Base-by-base conservation (phyloP, 495 filamentous ascomycete genomes). In the Penicillium verhagenii region DNA sequence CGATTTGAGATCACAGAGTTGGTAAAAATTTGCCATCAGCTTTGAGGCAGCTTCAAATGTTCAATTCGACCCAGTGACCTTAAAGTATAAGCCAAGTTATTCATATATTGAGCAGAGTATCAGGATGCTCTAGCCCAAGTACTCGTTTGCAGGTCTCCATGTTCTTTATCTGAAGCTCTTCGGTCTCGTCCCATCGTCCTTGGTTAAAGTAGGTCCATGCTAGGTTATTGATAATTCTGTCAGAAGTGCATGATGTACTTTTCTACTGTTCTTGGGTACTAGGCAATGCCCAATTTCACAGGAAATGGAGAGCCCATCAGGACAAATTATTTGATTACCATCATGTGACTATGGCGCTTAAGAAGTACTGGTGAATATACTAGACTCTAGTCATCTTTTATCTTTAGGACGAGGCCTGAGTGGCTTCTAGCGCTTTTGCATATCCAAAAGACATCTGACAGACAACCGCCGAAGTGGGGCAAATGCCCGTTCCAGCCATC, bases 221-320 rank as follows among this genome's bases (percentile, higher is more conserved):
- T 35, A 35, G 31, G 2, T 35, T n/a, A 14, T 14, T 18, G 42
- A 80, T 66, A 19, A 58, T 73, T n/a, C 58, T 67, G 49, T n/a
- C n/a, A n/a, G n/a, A n/a, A n/a, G n/a, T n/a, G n/a, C n/a, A n/a
- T n/a, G n/a, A n/a, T n/a, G n/a, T n/a, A n/a, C n/a, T n/a, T n/a
- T n/a, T n/a, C n/a, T n/a, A n/a, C n/a, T n/a, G n/a, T n/a, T n/a
- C n/a, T n/a, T n/a, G n/a, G 31, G 14, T 35, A n/a, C 3, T 35
- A 3, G 11, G 28, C 37, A 40, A 16, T 20, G 37, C 19, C 37
- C n/a, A 20, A 40, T 7, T 20, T 40, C 21, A 13, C 39, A 42
- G 14, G 19, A 42, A 42, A 20, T 42, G 20, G 39, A 20, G 1
- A 13, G 39, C 39, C 39, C n/a, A n/a, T n/a, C n/a, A n/a, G n/a